Conservation (phyloP, 305 asterid genomes). For the Solanum hybrid region DNA sequence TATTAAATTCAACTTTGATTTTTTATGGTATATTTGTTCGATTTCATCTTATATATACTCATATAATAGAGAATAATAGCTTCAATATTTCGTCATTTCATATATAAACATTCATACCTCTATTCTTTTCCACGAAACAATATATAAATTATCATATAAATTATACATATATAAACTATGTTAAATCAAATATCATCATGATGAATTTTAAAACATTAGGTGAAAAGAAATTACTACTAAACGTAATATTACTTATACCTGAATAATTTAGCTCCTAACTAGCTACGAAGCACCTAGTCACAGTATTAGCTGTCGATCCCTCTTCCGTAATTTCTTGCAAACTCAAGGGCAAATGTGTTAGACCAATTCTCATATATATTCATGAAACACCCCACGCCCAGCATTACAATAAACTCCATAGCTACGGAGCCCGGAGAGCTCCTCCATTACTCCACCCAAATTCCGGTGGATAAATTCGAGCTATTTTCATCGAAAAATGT, state of each 20-base stretch:
- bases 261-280: background rate
- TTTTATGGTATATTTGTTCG: no score
- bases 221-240: background rate
- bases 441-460: background rate
- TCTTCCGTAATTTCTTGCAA: background rate
- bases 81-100: background rate
- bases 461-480: background rate
- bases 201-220: background rate
- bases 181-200: background rate
- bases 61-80: no score
- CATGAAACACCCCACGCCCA: background rate
- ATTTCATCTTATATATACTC: background rate
- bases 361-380: background rate
- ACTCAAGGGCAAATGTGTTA: background rate
- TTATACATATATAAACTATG: background rate
- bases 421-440: background rate
- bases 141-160: no score
- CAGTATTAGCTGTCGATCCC: background rate
- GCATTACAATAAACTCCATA: background rate
- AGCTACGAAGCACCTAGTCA: background rate
- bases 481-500: constrained; percentile 14
- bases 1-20: background rate
- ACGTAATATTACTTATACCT: background rate
- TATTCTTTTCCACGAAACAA: background rate
- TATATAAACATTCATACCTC: background rate